Conservation (phyloP, 2,329 filamentous ascomycete genomes). For the Trichoderma aggressivum region DNA sequence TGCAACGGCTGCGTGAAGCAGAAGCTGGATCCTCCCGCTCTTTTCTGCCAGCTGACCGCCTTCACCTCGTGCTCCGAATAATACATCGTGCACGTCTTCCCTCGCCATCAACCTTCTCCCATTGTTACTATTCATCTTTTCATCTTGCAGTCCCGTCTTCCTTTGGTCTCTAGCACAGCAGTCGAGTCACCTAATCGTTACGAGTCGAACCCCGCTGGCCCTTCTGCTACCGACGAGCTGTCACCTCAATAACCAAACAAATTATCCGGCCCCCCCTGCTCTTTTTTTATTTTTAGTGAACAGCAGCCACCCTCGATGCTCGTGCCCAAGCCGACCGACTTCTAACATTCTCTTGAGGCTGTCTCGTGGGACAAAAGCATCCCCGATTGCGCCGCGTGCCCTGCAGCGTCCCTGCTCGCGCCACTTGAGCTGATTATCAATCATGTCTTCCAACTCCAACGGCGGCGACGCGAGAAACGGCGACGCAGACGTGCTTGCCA, state of each 20-base stretch:
- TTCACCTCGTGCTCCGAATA: not conserved
- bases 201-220: conserved; percentile 10
- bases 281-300: conserved; percentile 13
- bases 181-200: conserved; percentile 5
- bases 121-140: too few species aligned
- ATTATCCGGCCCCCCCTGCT: conserved; percentile 11
- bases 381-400: conserved; percentile 14
- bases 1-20: not conserved
- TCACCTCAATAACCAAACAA: conserved; percentile 3
- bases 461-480: conserved; percentile 36
- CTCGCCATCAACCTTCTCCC: not conserved
- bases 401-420: conserved; percentile 4
- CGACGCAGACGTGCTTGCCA: conserved; percentile 51
- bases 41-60: conserved; percentile 19
- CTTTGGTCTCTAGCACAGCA: not conserved
- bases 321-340: conserved; percentile 1
- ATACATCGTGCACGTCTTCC: not conserved
- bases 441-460: conserved; percentile 41
- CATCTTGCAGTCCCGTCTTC: not conserved
- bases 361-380: conserved; percentile 13
- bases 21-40: not conserved
- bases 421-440: conserved; percentile 9
- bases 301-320: conserved; percentile 15
- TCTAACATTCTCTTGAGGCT: conserved; percentile 5
- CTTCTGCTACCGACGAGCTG: not conserved